A percentile compares a stretch with the other conserved stretches of the same genome.
These are phyloP conservation scores for Medicago ruthenica DNA, from an alignment of 306 rosid genomes.

Conservation along the genomic window DNA sequence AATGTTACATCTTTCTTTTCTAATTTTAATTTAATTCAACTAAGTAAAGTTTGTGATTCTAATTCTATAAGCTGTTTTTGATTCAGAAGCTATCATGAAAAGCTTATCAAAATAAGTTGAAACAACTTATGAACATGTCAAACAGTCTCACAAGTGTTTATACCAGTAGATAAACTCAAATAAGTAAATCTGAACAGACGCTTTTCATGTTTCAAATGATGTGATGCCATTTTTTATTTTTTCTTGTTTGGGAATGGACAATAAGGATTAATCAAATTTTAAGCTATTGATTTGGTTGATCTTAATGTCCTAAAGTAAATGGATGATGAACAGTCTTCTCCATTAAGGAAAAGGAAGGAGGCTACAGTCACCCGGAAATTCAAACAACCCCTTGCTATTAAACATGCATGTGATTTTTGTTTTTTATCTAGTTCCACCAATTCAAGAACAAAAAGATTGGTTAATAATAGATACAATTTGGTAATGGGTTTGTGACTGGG, in stretches of 20 bases:
- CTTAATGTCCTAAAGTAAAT: conserved; percentile 72
- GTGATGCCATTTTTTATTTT: neutral
- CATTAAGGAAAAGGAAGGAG: conserved; percentile 66
- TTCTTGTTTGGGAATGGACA: conserved; percentile 52
- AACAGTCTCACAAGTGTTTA: neutral
- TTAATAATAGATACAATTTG: neutral
- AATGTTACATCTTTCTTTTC: neutral
- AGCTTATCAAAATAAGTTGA: neutral
- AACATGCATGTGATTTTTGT: neutral
- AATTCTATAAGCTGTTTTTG: neutral
- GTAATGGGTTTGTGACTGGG: conserved; percentile 1
- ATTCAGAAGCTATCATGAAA: no score
- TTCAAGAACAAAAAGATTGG: conserved; percentile 14
- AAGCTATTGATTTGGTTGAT: conserved; percentile 66
- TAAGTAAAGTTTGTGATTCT: no score
- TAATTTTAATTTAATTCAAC: neutral
- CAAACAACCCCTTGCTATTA: neutral
- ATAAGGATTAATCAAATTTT: conserved; percentile 53
- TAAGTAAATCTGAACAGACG: neutral
- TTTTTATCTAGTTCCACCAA: neutral
- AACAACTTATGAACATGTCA: neutral
- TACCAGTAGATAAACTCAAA: neutral
- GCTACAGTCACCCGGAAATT: conserved; percentile 55
- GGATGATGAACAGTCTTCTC: conserved; percentile 91
- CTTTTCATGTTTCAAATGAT: conserved; percentile 2